Evolutionary conservation across 306 rosid genomes (phyloP), one percentile per base, ranked within the genome.

Genomic region (Lupinus albus): DNA sequence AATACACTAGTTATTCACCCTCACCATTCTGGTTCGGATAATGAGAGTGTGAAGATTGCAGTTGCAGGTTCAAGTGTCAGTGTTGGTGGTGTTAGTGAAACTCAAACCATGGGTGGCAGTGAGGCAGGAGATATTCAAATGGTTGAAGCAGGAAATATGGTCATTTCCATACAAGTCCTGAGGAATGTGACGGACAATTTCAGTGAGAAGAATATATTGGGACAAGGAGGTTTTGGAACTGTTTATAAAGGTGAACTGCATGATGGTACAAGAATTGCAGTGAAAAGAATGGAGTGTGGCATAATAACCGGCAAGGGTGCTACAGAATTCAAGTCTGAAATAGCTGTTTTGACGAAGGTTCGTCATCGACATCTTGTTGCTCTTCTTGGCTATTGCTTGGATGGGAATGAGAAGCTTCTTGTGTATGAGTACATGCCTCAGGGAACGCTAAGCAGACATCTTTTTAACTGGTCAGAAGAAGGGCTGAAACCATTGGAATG

Each of bases 371-470:
- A 91, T 78, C 85, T 91, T 12, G 97, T 91, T 45, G 87, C 96
- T 18, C 96, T 91, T 76, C 85, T 91, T 7, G 97, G 97, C 45
- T 91, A 88, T 76, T 91, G 97, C 75, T 81, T 91, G 81, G 97
- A 91, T 46, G 97, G 97, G 58, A 85, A 86, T 44, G 96, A 91
- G 81, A 88, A 76, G 72, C 96, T 88, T 81, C 91, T 91, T 44
- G 97, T 91, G 12, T 86, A 88, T 25, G 97, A 91, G 58, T 91
- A 86, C 73, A 91, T 91, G 97, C 94, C 88, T 83, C 97, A 91
- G 71, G 97, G 97, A 17, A 86, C 95, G n/a, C 82, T 91, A 60
- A 91, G 96, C 36, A 82, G 87, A 51, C 85, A 83, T 79, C 71
- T 91, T 52, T 91, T 91, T 49, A 84, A 85, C 83, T 91, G 96